Evolutionary conservation across 768 basidiomycete species (phyloP), one percentile per base, ranked within the genome.

Genomic region (Asterophora lycoperdoides): DNA sequence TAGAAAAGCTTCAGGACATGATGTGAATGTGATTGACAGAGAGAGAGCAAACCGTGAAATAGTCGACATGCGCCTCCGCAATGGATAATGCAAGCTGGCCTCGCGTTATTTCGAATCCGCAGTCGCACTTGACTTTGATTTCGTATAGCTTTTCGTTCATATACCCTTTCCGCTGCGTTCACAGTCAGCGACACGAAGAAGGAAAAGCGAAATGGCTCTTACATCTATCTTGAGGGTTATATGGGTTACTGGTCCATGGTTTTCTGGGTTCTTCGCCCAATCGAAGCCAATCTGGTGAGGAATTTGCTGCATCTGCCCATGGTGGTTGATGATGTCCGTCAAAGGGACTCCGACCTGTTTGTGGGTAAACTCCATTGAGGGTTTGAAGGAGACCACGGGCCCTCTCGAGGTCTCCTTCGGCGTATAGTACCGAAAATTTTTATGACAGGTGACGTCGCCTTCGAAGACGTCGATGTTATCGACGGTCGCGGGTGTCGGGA

Each of bases 51-150:
- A 13, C 28, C 4, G 17, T 8, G 13, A 19, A 20, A n/a, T 33
- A 3, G 6, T 18, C 8, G 19, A 48, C 17, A 17, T 7, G 39
- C 34, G 48, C 41, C 15, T 30, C n/a, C 23, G 48, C 35, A 19
- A 49, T 43, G 3, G 41, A 35, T 10, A 49, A 41, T 4, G 35
- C 48, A 5, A 49, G 42, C 34, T 49, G 41, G 34, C 35, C 23
- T 4, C 48, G 34, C 10, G 35, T 23, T 33, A 49, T 49, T 13
- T 20, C 17, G 42, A 44, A 49, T 26, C 41, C 41, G 18, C 41
- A 49, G 11, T 37, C 14, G 34, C 48, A 44, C 15, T 49, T 49
- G 4, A 44, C 48, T 10, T 20, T 8, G 26, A 49, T 44, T 6
- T 41, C 41, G 15, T 43, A 49, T 8, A 44, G 1, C 26, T 41